Evolutionary conservation across 257 asterid species (phyloP).

Genomic region (Salvia hispanica): DNA sequence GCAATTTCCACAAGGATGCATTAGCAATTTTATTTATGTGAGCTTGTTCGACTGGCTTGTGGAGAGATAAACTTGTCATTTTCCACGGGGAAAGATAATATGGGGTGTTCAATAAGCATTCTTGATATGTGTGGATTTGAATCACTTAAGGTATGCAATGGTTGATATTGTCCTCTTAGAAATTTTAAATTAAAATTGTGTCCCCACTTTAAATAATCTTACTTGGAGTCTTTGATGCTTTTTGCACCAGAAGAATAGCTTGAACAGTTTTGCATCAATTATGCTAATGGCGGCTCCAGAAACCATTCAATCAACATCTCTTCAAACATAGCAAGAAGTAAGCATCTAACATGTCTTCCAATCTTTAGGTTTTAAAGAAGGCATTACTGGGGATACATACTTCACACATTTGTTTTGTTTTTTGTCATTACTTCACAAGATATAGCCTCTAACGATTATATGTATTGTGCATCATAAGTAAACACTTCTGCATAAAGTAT

Average conservation of each 20-base stretch:
- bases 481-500: constrained; percentile 1
- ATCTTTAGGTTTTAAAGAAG: too few relatives aligned
- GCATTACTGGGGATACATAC: not conserved
- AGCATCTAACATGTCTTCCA: constrained; percentile 25
- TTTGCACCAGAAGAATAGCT: constrained; percentile 70
- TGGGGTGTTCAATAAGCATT: constrained; percentile 68
- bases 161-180: constrained; percentile 7
- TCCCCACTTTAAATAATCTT: constrained; percentile 25
- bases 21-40: constrained; percentile 74
- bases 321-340: constrained; percentile 91
- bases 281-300: constrained; percentile 92
- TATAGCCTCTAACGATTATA: not conserved
- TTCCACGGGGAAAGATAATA: constrained; percentile 51
- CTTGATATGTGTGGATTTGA: constrained; percentile 91
- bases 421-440: constrained; percentile 20
- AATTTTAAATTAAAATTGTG: not conserved
- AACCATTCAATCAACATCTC: constrained; percentile 80
- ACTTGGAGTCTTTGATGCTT: constrained; percentile 14
- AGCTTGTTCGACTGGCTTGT: constrained; percentile 95
- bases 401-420: constrained; percentile 14
- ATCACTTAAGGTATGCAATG: constrained; percentile 67
- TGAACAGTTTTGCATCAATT: constrained; percentile 92
- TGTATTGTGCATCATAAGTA: constrained; percentile 6
- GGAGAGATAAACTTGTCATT: constrained; percentile 68
- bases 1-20: constrained; percentile 81